Evolutionary conservation across 2,329 filamentous ascomycete genomes (phyloP), one percentile per base, ranked within the genome.

Genomic region (Dactylellina parvicollis): DNA sequence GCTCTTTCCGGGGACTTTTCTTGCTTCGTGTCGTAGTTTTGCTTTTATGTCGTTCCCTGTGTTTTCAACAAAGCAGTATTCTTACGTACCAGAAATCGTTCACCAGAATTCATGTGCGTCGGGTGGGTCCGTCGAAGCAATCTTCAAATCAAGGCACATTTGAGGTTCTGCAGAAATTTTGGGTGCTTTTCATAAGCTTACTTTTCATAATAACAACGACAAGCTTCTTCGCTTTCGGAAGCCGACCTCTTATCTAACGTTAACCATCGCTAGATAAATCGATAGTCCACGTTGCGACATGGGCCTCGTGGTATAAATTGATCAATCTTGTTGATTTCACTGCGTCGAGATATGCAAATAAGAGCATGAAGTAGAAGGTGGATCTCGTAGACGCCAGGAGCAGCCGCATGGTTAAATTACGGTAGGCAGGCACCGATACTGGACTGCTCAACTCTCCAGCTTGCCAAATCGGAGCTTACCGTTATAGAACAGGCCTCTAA

Each of bases 401-500:
- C 26, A 12, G 32, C 30, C 55, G 67, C 59, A 65, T 59, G 67
- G 67, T 72, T 72, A 52, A 72, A 72, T 72, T 72, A 60, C 67
- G 59, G 49, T 64, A 64, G 67, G 49, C 57, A 64, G 67, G 67
- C 50, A 64, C 44, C 62, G 26, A 59, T 67, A 59, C 26, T 36
- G 44, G 44, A 30, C 14, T 67, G 24, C 12, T 9, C 2, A 14
- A 49, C 12, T n/a, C 5, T 44, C 9, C 10, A 42, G 40, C 62
- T 67, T 57, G 30, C 62, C 62, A 67, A 52, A 57, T 59, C 55
- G 62, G 62, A 67, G 62, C 40, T 34, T 52, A 24, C 62, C 62
- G 44, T 52, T 57, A 32, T 32, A 44, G n/a, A 12, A 42, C 18
- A 34, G 16, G 12, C 18, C 16, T 56, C 18, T 12, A 34, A 40